Conservation (phyloP, 2,329 filamentous ascomycete species). For the Ceratocystis colombiana region DNA sequence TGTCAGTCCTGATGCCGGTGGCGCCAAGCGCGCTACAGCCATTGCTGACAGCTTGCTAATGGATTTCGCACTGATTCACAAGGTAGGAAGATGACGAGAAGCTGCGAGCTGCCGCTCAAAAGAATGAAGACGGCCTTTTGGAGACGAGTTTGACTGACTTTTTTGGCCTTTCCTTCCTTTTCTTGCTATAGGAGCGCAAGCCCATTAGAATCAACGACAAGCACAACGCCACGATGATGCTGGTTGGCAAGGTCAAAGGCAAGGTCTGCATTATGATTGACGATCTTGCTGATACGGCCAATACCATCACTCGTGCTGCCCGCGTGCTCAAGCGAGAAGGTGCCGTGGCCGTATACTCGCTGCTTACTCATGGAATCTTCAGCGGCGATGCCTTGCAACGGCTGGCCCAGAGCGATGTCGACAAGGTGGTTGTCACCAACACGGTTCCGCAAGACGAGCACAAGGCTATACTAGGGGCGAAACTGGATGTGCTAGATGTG, state of each 20-base stretch:
- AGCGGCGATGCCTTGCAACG: constrained; percentile 90
- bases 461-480: constrained; percentile 60
- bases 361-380: constrained; percentile 89
- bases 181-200: constrained; percentile 60
- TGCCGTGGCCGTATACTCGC: constrained; percentile 79
- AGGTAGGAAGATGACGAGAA: constrained; percentile 46
- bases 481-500: constrained; percentile 76
- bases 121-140: constrained; percentile 24
- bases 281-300: constrained; percentile 89
- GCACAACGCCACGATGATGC: constrained; percentile 90
- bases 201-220: constrained; percentile 79
- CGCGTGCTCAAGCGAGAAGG: constrained; percentile 96
- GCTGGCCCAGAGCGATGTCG: constrained; percentile 84
- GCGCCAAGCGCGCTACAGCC: constrained; percentile 88
- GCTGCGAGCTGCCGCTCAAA: constrained; percentile 19
- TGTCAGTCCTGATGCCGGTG: constrained; percentile 91
- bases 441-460: constrained; percentile 85
- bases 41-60: constrained; percentile 90
- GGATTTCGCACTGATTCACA: constrained; percentile 96
- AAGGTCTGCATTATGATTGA: constrained; percentile 84
- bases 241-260: constrained; percentile 75
- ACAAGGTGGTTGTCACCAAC: constrained; percentile 92
- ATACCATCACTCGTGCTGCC: constrained; percentile 91
- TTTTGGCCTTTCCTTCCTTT: constrained; percentile 30
- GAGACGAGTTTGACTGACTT: constrained; percentile 16